Evolutionary conservation across 129 eudicot species (phyloP).

Genomic region (Oenanthe sinensis): DNA sequence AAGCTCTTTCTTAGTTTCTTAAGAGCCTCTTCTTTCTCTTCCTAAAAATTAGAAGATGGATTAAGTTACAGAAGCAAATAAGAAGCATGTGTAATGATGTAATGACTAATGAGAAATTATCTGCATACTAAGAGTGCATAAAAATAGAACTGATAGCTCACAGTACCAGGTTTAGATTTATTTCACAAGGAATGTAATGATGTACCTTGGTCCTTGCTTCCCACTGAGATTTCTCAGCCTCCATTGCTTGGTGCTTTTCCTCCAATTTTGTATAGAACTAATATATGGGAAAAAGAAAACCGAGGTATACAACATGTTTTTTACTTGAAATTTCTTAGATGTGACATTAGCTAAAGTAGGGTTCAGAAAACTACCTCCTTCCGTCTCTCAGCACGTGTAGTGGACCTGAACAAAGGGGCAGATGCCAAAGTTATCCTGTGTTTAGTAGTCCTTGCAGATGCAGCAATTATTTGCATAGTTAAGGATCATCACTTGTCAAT

Average conservation of each 20-base stretch:
- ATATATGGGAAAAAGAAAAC: not conserved
- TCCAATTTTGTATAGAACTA: slow-evolving; percentile 73
- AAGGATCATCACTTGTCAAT: slow-evolving; percentile 25
- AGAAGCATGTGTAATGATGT: not conserved
- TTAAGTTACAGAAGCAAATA: not conserved
- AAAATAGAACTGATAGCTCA: not conserved
- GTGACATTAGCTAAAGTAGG: not conserved
- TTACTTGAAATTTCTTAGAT: not conserved
- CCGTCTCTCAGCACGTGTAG: slow-evolving; percentile 83
- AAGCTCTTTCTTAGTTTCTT: slow-evolving; percentile 75
- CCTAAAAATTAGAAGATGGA: slow-evolving; percentile 31
- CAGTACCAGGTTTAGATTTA: not conserved
- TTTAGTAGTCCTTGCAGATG: slow-evolving; percentile 40
- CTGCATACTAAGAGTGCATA: not conserved
- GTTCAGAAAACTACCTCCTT: slow-evolving; percentile 47
- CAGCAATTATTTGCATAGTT: slow-evolving; percentile 42
- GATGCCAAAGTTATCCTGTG: slow-evolving; percentile 53
- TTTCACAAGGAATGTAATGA: not conserved
- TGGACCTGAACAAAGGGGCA: slow-evolving; percentile 70
- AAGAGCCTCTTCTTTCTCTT: slow-evolving; percentile 75
- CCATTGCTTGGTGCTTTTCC: slow-evolving; percentile 79
- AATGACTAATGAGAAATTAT: not conserved
- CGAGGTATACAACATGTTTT: not conserved
- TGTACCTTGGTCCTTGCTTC: slow-evolving; percentile 82
- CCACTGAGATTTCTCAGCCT: slow-evolving; percentile 68